Evolutionary conservation across 257 asterid species (phyloP).

Genomic region (Leonotis leonurus): DNA sequence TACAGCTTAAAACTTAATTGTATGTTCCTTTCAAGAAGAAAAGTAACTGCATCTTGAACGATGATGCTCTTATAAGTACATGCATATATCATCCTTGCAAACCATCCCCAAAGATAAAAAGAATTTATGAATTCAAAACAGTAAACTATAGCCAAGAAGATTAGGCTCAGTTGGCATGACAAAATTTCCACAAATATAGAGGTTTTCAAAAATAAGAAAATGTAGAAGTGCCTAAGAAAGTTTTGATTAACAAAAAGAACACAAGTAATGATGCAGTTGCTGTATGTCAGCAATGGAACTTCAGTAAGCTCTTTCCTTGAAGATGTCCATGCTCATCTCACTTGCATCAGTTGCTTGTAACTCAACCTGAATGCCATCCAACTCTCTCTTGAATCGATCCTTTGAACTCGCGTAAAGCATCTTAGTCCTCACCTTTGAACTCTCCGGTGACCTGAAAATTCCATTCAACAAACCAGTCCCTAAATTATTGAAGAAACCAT

Average conservation of each 20-base stretch:
- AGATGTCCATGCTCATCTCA: slow-evolving; percentile 47
- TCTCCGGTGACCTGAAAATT: slow-evolving; percentile 45
- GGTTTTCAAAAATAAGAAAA: not conserved
- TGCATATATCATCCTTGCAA: not conserved
- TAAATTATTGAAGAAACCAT: too few relatives aligned
- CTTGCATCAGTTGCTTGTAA: slow-evolving; percentile 44
- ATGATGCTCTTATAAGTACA: not conserved
- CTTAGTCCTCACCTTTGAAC: slow-evolving; percentile 36
- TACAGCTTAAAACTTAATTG: too few relatives aligned
- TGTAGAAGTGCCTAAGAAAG: too few relatives aligned
- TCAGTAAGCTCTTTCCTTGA: slow-evolving; percentile 37
- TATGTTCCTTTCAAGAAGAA: too few relatives aligned
- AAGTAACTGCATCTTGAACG: too few relatives aligned
- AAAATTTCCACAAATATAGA: slow-evolving; percentile 1
- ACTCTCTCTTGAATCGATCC: slow-evolving; percentile 43
- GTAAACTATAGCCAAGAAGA: not conserved
- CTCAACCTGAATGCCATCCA: slow-evolving; percentile 45
- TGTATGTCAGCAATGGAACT: not conserved
- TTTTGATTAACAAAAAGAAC: too few relatives aligned
- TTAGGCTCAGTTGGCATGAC: slow-evolving; percentile 11
- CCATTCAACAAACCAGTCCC: not conserved
- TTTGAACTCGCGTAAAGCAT: slow-evolving; percentile 47
- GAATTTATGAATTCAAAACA: slow-evolving; percentile 9
- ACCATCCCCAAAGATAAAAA: slow-evolving; percentile 14
- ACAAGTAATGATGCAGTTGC: not conserved